phyloP scores from a whole-genome alignment of 176 grass and related monocot genomes.

The Guadua angustifolia region DNA sequence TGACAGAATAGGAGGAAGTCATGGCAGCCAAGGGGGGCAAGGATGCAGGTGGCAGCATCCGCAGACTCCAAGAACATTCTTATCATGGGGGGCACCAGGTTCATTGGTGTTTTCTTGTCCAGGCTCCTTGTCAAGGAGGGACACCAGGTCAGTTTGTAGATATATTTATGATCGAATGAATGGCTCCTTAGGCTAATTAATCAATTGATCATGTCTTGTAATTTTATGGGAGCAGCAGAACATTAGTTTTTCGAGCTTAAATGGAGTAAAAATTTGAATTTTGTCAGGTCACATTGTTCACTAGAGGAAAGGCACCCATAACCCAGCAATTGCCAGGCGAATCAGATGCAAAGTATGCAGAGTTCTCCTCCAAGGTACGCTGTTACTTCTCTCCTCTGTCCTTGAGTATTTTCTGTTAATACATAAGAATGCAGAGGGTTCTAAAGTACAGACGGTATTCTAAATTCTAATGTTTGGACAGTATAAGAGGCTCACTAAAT shows the following conservation, averaged over 20 bases:
- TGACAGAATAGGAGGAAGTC: slow-evolving; percentile 64
- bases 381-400: slow-evolving; percentile 21
- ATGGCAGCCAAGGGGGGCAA: slow-evolving; percentile 59
- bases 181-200: not conserved
- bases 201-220: not conserved
- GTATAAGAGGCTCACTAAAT: not conserved
- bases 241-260: not conserved
- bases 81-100: slow-evolving; percentile 93
- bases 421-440: not conserved
- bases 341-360: slow-evolving; percentile 80
- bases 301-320: slow-evolving; percentile 86
- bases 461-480: slow-evolving; percentile 13
- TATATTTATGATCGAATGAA: not conserved
- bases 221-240: not conserved
- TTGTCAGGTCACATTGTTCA: slow-evolving; percentile 90
- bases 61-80: slow-evolving; percentile 85
- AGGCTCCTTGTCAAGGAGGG: slow-evolving; percentile 88
- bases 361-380: slow-evolving; percentile 77
- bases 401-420: not conserved
- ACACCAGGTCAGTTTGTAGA: slow-evolving; percentile 63
- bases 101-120: slow-evolving; percentile 87
- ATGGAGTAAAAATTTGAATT: not conserved
- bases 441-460: not conserved
- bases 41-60: slow-evolving; percentile 62
- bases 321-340: slow-evolving; percentile 91